phyloP scores from a whole-genome alignment of 495 filamentous ascomycete species.

The Clohesyomyces aquaticus region DNA sequence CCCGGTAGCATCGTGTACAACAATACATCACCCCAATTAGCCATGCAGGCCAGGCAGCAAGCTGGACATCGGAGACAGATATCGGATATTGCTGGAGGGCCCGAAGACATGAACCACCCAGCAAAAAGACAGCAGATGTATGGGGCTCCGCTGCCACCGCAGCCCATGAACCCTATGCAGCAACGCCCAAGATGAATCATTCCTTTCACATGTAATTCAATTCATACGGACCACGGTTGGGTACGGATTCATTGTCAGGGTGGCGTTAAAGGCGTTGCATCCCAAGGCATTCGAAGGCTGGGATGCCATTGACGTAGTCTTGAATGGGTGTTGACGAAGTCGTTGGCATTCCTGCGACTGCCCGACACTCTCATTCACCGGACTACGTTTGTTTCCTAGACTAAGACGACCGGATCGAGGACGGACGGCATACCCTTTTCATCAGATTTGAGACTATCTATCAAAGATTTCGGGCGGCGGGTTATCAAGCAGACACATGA shows the following conservation, averaged over 20 bases:
- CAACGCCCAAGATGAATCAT: slow-evolving; percentile 38
- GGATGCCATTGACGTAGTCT: no score
- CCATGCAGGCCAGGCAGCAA: slow-evolving; percentile 34
- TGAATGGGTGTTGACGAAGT: no score
- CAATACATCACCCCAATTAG: slow-evolving; percentile 36
- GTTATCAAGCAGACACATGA: no score
- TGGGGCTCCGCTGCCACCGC: slow-evolving; percentile 52
- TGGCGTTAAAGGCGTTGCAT: no score
- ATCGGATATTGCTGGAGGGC: slow-evolving; percentile 65
- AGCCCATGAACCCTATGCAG: slow-evolving; percentile 55
- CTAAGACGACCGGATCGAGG: not conserved
- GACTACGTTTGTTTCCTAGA: not conserved
- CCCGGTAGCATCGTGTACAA: slow-evolving; percentile 20
- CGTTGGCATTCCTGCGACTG: no score
- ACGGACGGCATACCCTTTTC: slow-evolving; percentile 12
- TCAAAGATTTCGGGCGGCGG: no score
- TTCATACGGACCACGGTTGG: no score
- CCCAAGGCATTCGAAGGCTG: no score
- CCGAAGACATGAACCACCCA: slow-evolving; percentile 53
- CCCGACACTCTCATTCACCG: no score
- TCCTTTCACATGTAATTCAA: not conserved
- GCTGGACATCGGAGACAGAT: slow-evolving; percentile 62
- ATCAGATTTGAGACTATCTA: no score
- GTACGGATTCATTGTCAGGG: no score
- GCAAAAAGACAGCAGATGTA: slow-evolving; percentile 69